These are phyloP conservation scores for Phytophthora constricta DNA, from an alignment of 352 stramenopile species.

Conservation along the genomic window DNA sequence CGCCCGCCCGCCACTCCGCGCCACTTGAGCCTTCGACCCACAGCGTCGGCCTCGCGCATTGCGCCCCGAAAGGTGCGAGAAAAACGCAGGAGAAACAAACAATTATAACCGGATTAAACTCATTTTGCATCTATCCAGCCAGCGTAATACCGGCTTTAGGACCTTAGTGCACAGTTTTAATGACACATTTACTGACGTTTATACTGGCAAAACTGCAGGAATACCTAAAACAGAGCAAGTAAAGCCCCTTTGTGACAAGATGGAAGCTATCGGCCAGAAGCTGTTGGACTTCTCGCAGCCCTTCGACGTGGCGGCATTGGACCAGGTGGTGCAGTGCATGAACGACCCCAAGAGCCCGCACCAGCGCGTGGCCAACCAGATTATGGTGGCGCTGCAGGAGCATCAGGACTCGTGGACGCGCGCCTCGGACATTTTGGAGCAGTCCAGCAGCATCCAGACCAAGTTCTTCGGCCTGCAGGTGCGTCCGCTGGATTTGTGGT, in stretches of 20 bases:
- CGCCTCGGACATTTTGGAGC: conserved; percentile 97
- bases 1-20: no score
- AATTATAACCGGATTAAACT: no score
- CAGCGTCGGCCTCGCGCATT: no score
- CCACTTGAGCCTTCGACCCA: no score
- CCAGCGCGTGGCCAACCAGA: conserved; percentile 90
- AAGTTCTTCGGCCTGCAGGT: conserved; percentile 95
- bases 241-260: conserved; percentile 28
- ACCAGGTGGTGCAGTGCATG: conserved; percentile 96
- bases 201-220: background rate
- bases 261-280: conserved; percentile 92
- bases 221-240: conserved; percentile 1
- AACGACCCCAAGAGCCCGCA: conserved; percentile 96
- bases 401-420: conserved; percentile 93
- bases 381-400: conserved; percentile 95
- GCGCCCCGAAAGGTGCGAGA: no score
- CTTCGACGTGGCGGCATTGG: conserved; percentile 96
- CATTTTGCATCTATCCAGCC: no score
- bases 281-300: conserved; percentile 94
- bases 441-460: conserved; percentile 86
- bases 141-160: no score
- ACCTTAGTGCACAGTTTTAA: no score
- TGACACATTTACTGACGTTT: background rate
- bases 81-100: no score
- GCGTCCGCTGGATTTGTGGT: conserved; percentile 4